A percentile compares a stretch with the other conserved stretches of the same genome.
Evolutionary conservation across 768 basidiomycete species (phyloP).

Genomic region (Xanthoconium purpureum): DNA sequence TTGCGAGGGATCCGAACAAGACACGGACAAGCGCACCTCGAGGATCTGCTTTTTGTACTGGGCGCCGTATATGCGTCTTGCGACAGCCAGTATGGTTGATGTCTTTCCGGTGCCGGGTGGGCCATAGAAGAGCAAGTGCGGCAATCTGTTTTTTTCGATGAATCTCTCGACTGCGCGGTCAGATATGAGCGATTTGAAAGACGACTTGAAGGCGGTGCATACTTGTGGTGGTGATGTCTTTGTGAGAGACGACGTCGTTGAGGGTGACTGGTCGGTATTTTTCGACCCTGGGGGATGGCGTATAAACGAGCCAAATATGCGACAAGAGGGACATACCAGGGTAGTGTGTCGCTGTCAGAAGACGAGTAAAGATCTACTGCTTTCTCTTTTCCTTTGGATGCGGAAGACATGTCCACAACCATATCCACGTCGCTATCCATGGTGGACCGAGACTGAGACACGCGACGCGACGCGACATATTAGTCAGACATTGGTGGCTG

Average conservation of each 20-base stretch:
- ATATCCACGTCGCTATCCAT: constrained; percentile 61
- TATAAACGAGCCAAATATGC: not conserved
- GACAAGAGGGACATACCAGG: constrained; percentile 58
- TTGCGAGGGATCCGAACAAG: not conserved
- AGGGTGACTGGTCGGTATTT: constrained; percentile 92
- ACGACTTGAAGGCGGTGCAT: not conserved
- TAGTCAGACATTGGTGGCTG: too few species aligned
- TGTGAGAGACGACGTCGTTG: constrained; percentile 94
- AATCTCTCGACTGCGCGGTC: constrained; percentile 81
- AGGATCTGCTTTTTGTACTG: constrained; percentile 89
- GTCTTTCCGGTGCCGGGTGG: constrained; percentile 99
- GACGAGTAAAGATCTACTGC: constrained; percentile 42
- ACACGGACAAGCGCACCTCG: constrained; percentile 53
- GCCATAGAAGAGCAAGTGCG: constrained; percentile 95
- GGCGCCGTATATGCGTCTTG: constrained; percentile 87
- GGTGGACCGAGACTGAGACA: not conserved
- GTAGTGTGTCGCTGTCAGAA: constrained; percentile 64
- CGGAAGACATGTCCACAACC: constrained; percentile 40
- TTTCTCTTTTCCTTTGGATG: constrained; percentile 70
- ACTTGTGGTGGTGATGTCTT: constrained; percentile 95
- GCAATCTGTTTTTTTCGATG: constrained; percentile 90
- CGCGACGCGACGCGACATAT: not conserved
- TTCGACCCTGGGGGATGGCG: constrained; percentile 71
- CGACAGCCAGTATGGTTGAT: constrained; percentile 93
- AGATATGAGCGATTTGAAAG: not conserved